Base-by-base conservation (phyloP, 2,329 filamentous ascomycete species). In the Pseudofabraea citricarpa region DNA sequence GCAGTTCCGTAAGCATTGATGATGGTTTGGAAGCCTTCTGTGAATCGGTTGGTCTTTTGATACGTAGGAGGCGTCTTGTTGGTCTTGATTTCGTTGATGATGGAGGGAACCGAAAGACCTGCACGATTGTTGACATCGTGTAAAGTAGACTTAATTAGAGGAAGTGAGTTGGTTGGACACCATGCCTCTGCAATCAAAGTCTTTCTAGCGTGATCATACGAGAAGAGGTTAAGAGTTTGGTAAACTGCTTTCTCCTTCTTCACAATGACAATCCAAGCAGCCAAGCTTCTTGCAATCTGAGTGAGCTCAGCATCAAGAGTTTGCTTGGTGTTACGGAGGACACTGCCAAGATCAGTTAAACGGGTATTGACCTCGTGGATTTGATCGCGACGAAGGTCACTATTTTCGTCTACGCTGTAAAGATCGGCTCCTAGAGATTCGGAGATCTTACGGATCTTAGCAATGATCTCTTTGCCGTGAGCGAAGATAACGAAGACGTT, bases 401-500 rank as follows among this genome's bases (percentile, higher is more conserved):
- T 89, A 71, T 97, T 96, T 74, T 98, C 93, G 57, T 98, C 93
- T 23, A 98, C 93, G 55, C 83, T 90, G 75, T 98, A 98, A 49
- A 97, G 79, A 61, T 95, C 89, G 44, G 94, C 93, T 49, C 91
- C 88, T 68, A 98, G 84, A 7, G 90, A 96, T 70, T 98, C 93
- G 2, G 91, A 97, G 49, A 98, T 97, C 77, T 96, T 97, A 61
- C 93, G 83, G 63, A 98, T 97, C 81, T 98, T 98, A 61, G 90
- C 87, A 58, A 98, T 83, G 56, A 98, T 95, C 68, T 97, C 91
- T 69, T 95, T 95, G 62, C 93, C 93, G 61, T 98, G 93, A 10
- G 93, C 93, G 58, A 98, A 98, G 66, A 98, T 98, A 61, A 98
- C 91, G 61, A 98, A 98, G 44, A 98, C 93, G 57, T 96, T 98